phyloP scores from a whole-genome alignment of 352 stramenopile species.

The Albugo laibachii region DNA sequence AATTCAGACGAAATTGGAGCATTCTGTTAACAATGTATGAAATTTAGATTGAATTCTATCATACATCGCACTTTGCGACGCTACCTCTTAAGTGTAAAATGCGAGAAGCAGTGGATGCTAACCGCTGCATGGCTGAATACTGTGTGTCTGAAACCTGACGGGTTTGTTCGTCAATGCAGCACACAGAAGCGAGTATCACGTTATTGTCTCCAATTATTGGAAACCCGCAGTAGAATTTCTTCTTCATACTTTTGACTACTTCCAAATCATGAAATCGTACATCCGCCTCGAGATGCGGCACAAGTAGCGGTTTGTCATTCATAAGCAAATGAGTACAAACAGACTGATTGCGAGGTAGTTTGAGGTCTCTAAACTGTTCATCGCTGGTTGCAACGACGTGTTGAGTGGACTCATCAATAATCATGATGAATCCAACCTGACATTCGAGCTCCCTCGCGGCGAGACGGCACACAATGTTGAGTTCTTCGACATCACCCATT shows the following conservation, averaged over 20 bases:
- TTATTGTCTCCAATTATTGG: constrained; percentile 21
- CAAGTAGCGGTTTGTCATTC: constrained; percentile 29
- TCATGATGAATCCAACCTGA: constrained; percentile 31
- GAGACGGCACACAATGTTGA: constrained; percentile 47
- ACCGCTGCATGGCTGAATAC: constrained; percentile 25
- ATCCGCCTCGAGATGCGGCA: constrained; percentile 32
- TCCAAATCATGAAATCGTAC: constrained; percentile 37
- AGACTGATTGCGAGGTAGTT: constrained; percentile 25
- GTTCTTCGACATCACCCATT: constrained; percentile 28
- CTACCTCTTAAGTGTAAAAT: too few relatives aligned
- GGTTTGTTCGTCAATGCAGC: constrained; percentile 27
- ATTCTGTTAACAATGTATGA: too few relatives aligned
- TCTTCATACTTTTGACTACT: constrained; percentile 12
- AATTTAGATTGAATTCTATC: too few relatives aligned
- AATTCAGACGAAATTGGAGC: too few relatives aligned
- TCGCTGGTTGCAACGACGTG: constrained; percentile 14
- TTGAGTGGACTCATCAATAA: constrained; percentile 27
- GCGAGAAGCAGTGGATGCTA: constrained; percentile 3
- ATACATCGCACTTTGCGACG: too few relatives aligned
- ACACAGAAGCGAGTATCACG: constrained; percentile 37
- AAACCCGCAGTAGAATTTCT: constrained; percentile 64
- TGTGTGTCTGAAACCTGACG: constrained; percentile 28
- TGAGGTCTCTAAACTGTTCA: not conserved
- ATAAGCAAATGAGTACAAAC: constrained; percentile 53
- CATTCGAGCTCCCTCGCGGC: constrained; percentile 30